Percentiles rank a stretch among this genome's conserved stretches.
These are phyloP conservation scores for Cenchrus purpureus DNA, from an alignment of 176 grass and related monocot species.

Conservation along the genomic window DNA sequence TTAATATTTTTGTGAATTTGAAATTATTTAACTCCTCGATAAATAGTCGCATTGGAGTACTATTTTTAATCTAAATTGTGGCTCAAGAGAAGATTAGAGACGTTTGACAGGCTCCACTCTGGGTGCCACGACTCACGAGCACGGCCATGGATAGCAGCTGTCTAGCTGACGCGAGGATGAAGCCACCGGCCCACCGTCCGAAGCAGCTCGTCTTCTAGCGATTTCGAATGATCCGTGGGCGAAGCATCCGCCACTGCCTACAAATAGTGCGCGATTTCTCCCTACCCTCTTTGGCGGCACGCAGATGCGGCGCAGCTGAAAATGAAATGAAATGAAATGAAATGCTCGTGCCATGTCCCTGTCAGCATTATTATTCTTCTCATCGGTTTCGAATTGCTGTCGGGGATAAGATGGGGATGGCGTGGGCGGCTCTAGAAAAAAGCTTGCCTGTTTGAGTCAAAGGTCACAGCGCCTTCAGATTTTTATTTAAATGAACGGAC, in stretches of 20 bases:
- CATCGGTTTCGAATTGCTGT: constrained; percentile 12
- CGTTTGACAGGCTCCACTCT: neutral
- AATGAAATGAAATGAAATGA: constrained; percentile 14
- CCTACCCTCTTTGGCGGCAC: constrained; percentile 43
- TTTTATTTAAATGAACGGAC: too few species aligned
- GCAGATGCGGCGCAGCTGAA: neutral
- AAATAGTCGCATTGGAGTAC: too few species aligned
- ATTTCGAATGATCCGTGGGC: neutral
- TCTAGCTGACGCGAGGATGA: neutral
- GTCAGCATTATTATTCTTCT: constrained; percentile 1
- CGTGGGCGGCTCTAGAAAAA: neutral
- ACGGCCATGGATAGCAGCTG: neutral
- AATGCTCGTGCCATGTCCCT: neutral
- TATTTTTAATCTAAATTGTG: neutral
- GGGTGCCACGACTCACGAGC: neutral
- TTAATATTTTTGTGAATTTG: too few species aligned
- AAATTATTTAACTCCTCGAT: too few species aligned
- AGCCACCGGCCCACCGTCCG: constrained; percentile 22
- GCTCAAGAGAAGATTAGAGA: neutral
- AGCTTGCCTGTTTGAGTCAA: neutral
- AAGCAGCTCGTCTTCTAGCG: constrained; percentile 13
- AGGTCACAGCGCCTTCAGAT: neutral
- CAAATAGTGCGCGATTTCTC: neutral
- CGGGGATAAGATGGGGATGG: neutral
- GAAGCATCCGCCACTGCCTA: neutral